Evolutionary conservation across 2,329 filamentous ascomycete species (phyloP), one percentile per base, ranked within the genome.

Genomic region (Neonectria neomacrospora): DNA sequence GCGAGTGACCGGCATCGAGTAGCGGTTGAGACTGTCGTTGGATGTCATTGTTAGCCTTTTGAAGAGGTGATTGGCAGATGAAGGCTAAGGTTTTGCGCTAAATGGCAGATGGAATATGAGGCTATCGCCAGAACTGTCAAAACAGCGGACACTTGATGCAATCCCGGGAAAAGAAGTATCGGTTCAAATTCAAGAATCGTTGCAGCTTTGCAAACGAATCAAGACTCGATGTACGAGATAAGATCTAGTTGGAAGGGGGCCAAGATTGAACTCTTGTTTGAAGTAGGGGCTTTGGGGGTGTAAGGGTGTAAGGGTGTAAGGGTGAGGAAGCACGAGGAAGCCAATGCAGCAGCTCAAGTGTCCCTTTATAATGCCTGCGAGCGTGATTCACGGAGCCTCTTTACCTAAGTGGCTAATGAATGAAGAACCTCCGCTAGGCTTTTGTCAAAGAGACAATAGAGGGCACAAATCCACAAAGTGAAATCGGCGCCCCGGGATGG

Each of bases 1-100:
- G 64, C 86, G 86, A 51, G 91, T 93, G 54, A 95, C 91, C 32
- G 95, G 95, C 91, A 97, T 94, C 5, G 95, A 97, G 79, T 97
- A 97, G 68, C 95, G 91, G 77, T 97, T 96, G 64, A 90, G 85
- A 70, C 93, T 96, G 71, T 71, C 66, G 64, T 72, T 63, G 39
- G 42, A 56, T 12, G 48, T 34, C 64, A 68, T 68, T 26, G 62
- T 76, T 44, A 76, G 73, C 47, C 34, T 48, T 26, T 54, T 39
- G 39, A 12, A 52, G 18, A 22, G 28, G 53, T 55, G 5, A 37
- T 34, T 32, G 16, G 12, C 20, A 54, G 45, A 42, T 26, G 12
- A 39, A 47, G 10, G 18, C 9, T 20, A 32, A 32, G 47, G 28
- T 50, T 50, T 12, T 50, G 28, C 44, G 22, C 26, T 20, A 50